Conservation (phyloP, 2,329 filamentous ascomycete genomes). For the Sarocladium kiliense region DNA sequence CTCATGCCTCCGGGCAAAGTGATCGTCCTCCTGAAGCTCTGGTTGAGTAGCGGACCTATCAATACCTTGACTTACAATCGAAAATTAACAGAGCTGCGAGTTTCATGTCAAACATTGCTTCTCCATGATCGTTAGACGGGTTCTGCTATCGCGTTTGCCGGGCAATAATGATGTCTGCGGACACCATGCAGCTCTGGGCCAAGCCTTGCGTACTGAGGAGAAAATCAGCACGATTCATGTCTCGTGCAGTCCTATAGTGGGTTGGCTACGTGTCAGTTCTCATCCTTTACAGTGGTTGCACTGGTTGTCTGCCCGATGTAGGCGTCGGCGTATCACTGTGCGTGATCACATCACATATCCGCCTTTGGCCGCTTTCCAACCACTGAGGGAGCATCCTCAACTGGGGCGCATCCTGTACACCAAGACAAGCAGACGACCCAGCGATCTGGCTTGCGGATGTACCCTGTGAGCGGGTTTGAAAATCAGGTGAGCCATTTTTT, state of each 20-base stretch:
- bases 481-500: constrained; percentile 6
- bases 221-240: not conserved
- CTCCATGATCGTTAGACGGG: too few relatives aligned
- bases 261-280: not conserved
- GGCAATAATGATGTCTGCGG: not conserved
- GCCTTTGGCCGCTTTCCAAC: not conserved
- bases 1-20: too few relatives aligned
- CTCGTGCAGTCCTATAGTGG: not conserved
- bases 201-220: not conserved
- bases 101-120: too few relatives aligned
- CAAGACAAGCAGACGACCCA: not conserved
- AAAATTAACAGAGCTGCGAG: too few relatives aligned
- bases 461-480: constrained; percentile 6
- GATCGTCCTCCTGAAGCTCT: too few relatives aligned
- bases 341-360: not conserved
- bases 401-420: not conserved
- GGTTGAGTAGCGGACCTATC: too few relatives aligned
- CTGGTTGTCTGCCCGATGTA: not conserved
- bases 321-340: constrained; percentile 4
- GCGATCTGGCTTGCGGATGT: not conserved
- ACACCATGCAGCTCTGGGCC: not conserved
- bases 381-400: not conserved
- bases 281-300: not conserved
- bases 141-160: not conserved
- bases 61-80: too few relatives aligned